These are phyloP conservation scores for Biscogniauxia sp. DNA, from an alignment of 2,329 filamentous ascomycete species.

Conservation along the genomic window DNA sequence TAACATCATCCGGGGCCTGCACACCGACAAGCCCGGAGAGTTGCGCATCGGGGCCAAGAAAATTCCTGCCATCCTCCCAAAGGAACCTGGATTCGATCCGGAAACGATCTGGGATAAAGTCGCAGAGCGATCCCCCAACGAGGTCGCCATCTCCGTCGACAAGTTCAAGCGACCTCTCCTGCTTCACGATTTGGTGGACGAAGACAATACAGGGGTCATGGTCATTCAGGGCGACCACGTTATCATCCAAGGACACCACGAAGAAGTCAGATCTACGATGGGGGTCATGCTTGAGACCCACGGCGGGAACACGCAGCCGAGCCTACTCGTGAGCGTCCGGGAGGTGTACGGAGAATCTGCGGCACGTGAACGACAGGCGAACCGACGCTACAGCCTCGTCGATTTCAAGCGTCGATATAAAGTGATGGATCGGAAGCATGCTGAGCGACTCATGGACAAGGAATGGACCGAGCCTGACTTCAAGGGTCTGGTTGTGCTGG, in stretches of 20 bases:
- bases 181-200: conserved; percentile 7
- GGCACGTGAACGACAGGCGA: not conserved
- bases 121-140: not conserved
- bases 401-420: not conserved
- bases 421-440: not conserved
- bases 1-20: not conserved
- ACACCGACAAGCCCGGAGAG: not conserved
- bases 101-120: not conserved
- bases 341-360: not conserved
- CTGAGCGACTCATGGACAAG: not conserved
- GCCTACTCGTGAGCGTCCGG: not conserved
- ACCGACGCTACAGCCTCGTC: not conserved
- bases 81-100: not conserved
- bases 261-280: not conserved
- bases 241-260: conserved; percentile 1
- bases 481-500: not conserved
- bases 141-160: conserved; percentile 3
- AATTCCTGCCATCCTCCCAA: not conserved
- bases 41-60: not conserved
- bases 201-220: conserved; percentile 1
- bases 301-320: not conserved
- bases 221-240: not conserved
- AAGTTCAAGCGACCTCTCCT: not conserved
- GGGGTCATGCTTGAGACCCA: not conserved
- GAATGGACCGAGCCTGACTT: not conserved